Evolutionary conservation across 768 basidiomycete species (phyloP), one percentile per base, ranked within the genome.

Genomic region (Favolaschia claudopus): DNA sequence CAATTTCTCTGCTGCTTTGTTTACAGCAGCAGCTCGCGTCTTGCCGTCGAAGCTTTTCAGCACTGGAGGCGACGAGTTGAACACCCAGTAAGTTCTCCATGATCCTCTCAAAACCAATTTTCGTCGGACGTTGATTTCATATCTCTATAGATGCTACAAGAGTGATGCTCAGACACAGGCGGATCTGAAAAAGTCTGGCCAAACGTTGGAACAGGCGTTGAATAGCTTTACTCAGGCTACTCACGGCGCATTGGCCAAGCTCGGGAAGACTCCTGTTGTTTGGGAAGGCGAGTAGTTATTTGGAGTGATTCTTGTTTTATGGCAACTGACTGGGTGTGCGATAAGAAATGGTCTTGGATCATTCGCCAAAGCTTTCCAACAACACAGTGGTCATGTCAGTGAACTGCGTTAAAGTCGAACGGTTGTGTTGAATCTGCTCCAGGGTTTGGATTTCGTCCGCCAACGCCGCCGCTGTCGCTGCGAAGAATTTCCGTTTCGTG

Each of bases 31-130:
- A 13, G 85, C 88, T 1, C 67, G 73, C 17, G 74, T 79, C 24
- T 69, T 91, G 3, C 83, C 85, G 0, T 85, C 85, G 3, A 77
- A 67, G n/a, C 78, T 91, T 60, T 87, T 95, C 64, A 84, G 85
- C 62, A 91, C 92, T 0, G 94, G 94, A 0, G 93, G 94, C 0
- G 93, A 95, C 62, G 92, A 94, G 65, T 69, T 94, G 58, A 93
- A 94, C 57, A 70, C 72, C 3, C 77, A 78, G 63, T 64, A 17
- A 14, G 61, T 43, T 3, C 24, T 17, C 4, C 19, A 28, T 5
- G 6, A 33, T 20, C 9, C n/a, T n/a, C 24, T 22, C 10, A 10
- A 22, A 8, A 9, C n/a, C 8, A 19, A 10, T 24, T 27, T 31
- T 25, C 6, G 53, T 65, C 2, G 77, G 22, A 6, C 17, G 13